Evolutionary conservation across 495 filamentous ascomycete species (phyloP).

Genomic region (Lasiosphaeria miniovina): DNA sequence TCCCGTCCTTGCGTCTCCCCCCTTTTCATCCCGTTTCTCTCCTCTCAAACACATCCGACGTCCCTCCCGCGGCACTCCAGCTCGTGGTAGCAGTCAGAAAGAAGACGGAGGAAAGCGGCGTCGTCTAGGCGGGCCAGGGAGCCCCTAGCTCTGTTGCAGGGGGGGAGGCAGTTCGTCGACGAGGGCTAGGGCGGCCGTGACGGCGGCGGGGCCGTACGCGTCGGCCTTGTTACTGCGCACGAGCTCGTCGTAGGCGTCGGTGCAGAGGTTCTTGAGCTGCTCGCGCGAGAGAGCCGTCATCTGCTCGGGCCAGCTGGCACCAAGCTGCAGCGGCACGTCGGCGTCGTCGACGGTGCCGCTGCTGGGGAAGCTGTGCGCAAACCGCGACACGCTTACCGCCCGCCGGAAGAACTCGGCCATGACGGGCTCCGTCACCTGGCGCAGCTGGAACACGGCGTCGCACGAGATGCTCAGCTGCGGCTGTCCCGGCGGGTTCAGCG

Average conservation of each 20-base stretch:
- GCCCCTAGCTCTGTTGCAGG: not conserved
- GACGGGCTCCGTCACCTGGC: not conserved
- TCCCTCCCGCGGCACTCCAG: not conserved
- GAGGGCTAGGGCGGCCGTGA: not conserved
- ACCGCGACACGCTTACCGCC: slow-evolving; percentile 10
- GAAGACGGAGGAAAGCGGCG: not conserved
- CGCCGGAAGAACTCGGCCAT: slow-evolving; percentile 15
- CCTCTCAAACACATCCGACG: not conserved
- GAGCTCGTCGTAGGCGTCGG: slow-evolving; percentile 12
- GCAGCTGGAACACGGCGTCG: slow-evolving; percentile 9
- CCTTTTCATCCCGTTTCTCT: too few relatives aligned
- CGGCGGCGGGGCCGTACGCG: not conserved
- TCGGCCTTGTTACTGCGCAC: slow-evolving; percentile 7
- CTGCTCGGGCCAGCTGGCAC: not conserved
- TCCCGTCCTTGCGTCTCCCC: too few relatives aligned
- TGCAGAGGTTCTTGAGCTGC: slow-evolving; percentile 7
- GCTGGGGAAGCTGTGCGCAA: not conserved
- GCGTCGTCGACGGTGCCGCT: not conserved
- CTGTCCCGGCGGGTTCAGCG: not conserved
- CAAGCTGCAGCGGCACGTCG: not conserved
- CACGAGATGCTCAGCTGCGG: not conserved
- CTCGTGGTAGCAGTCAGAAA: not conserved
- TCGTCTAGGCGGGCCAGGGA: not conserved
- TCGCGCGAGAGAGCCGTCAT: not conserved
- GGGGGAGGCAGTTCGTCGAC: not conserved